phyloP scores from a whole-genome alignment of 2,329 filamentous ascomycete genomes.

The Curvularia spicifera region DNA sequence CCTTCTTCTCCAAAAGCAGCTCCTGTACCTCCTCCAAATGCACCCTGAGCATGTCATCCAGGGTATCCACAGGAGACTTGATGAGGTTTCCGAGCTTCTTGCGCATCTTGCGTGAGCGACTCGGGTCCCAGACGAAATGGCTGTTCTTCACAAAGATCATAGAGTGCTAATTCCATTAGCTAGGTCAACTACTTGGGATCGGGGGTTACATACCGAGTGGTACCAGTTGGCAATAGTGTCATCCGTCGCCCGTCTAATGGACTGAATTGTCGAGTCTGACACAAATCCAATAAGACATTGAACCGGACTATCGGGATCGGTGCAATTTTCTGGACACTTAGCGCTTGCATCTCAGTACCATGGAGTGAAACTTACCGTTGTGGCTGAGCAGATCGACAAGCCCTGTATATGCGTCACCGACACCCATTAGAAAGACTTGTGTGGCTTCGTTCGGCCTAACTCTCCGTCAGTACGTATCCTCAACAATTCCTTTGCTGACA shows the following conservation, averaged over 20 bases:
- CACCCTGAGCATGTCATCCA: constrained; percentile 64
- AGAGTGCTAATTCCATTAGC: constrained; percentile 62
- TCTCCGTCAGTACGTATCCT: constrained; percentile 14
- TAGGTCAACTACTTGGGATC: not conserved
- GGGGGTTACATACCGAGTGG: constrained; percentile 59
- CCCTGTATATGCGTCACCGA: constrained; percentile 87
- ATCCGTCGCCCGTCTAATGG: constrained; percentile 68
- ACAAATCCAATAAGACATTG: constrained; percentile 82
- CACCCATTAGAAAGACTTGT: constrained; percentile 83
- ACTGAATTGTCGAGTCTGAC: constrained; percentile 73
- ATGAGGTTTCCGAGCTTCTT: constrained; percentile 64
- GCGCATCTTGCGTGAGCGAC: constrained; percentile 61
- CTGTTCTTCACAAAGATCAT: constrained; percentile 76
- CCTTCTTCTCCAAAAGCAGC: constrained; percentile 53
- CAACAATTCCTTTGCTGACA: constrained; percentile 21
- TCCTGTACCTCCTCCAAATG: constrained; percentile 59
- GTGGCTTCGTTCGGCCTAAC: constrained; percentile 64
- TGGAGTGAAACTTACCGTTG: constrained; percentile 61
- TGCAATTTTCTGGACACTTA: constrained; percentile 60
- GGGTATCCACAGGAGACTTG: constrained; percentile 52
- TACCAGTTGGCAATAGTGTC: constrained; percentile 87
- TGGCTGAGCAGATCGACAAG: constrained; percentile 81
- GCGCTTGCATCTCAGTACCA: not conserved
- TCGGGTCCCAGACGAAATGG: constrained; percentile 76
- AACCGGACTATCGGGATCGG: constrained; percentile 61